These are phyloP conservation scores for Lactifluus echinatus DNA, from an alignment of 768 basidiomycete genomes.

Conservation along the genomic window DNA sequence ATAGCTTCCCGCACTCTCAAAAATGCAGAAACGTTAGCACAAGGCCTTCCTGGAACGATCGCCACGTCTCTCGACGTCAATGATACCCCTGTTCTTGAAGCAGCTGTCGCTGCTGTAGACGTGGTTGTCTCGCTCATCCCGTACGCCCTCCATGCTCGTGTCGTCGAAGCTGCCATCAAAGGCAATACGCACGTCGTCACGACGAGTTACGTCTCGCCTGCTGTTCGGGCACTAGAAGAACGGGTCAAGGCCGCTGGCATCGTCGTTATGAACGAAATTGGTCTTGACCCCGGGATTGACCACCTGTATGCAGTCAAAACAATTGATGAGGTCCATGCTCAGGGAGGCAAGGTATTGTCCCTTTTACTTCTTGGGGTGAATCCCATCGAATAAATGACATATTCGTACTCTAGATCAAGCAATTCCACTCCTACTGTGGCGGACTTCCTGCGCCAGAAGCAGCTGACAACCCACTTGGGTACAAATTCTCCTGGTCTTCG, in stretches of 20 bases:
- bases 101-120: constrained; percentile 76
- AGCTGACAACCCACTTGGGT: constrained; percentile 91
- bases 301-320: constrained; percentile 92
- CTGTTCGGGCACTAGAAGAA: constrained; percentile 79
- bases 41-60: constrained; percentile 58
- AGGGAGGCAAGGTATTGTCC: constrained; percentile 75
- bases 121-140: constrained; percentile 96
- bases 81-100: constrained; percentile 62
- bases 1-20: constrained; percentile 82
- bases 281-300: constrained; percentile 92
- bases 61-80: constrained; percentile 79
- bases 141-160: constrained; percentile 80
- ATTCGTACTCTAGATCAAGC: constrained; percentile 50
- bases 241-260: constrained; percentile 83
- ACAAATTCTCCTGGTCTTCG: constrained; percentile 99
- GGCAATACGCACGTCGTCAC: constrained; percentile 91
- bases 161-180: constrained; percentile 87
- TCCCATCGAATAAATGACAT: not conserved
- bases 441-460: constrained; percentile 90
- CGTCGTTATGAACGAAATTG: constrained; percentile 95
- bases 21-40: constrained; percentile 60
- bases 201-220: constrained; percentile 88
- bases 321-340: constrained; percentile 86
- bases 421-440: constrained; percentile 93
- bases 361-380: not conserved